Conservation (phyloP, 805 yeast genomes). For the Yarrowia keelungensis region DNA sequence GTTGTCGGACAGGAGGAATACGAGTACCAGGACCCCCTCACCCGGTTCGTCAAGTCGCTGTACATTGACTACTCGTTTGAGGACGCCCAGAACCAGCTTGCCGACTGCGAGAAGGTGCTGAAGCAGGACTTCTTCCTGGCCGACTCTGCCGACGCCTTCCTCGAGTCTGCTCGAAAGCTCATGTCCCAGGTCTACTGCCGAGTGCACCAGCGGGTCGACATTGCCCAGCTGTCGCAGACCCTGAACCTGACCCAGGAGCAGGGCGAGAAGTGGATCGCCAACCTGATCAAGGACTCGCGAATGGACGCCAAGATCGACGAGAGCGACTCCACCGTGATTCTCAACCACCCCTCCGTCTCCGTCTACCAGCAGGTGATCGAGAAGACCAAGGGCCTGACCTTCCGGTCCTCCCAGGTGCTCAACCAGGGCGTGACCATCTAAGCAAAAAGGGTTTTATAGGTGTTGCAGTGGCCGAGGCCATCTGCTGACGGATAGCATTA, state of each 20-base stretch:
- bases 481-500: slow-evolving; percentile 17
- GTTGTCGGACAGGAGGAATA: slow-evolving; percentile 67
- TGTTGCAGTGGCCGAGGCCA: too few relatives aligned
- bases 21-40: slow-evolving; percentile 70
- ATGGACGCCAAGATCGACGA: slow-evolving; percentile 64
- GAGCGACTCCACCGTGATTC: slow-evolving; percentile 59
- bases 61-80: slow-evolving; percentile 67
- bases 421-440: slow-evolving; percentile 50
- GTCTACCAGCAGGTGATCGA: slow-evolving; percentile 73
- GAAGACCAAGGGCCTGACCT: slow-evolving; percentile 68
- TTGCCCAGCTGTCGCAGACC: slow-evolving; percentile 55
- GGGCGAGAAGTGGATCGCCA: slow-evolving; percentile 61
- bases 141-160: slow-evolving; percentile 53
- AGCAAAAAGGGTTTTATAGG: too few relatives aligned
- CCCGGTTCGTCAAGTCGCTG: slow-evolving; percentile 61
- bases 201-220: slow-evolving; percentile 59
- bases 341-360: slow-evolving; percentile 61
- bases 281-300: slow-evolving; percentile 58
- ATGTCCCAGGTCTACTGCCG: slow-evolving; percentile 62
- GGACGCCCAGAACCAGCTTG: slow-evolving; percentile 57
- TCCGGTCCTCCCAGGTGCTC: slow-evolving; percentile 64
- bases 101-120: slow-evolving; percentile 57
- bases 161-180: slow-evolving; percentile 58
- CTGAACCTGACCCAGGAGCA: slow-evolving; percentile 57
- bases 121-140: slow-evolving; percentile 65